Evolutionary conservation across 1,284 basidiomycete genomes (phyloP).

Genomic region (Sanghuangporus baumii): DNA sequence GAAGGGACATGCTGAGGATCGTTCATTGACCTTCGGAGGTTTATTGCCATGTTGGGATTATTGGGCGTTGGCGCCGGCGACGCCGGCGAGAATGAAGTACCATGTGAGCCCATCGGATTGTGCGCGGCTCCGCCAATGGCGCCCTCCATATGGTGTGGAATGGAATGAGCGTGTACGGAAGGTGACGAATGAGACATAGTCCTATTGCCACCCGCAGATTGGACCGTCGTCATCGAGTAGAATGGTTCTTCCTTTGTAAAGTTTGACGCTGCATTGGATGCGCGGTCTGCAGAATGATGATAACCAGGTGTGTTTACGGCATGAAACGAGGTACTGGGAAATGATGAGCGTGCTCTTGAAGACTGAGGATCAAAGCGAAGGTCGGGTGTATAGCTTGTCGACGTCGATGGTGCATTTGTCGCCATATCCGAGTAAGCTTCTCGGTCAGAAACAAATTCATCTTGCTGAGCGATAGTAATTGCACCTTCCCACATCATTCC

Average conservation of each 20-base stretch:
- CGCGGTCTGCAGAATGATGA: conserved; percentile 7
- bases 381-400: conserved; percentile 10
- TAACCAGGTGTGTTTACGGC: conserved; percentile 1
- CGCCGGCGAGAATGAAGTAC: neutral
- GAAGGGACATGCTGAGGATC: conserved; percentile 15
- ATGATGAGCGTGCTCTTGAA: conserved; percentile 4
- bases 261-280: conserved; percentile 6
- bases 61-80: neutral
- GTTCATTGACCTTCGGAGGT: conserved; percentile 14
- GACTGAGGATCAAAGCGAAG: conserved; percentile 11
- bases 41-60: conserved; percentile 7
- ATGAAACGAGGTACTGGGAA: conserved; percentile 4
- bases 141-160: conserved; percentile 5
- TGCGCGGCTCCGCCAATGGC: conserved; percentile 4
- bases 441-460: conserved; percentile 9
- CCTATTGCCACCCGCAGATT: neutral
- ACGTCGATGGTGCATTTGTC: neutral
- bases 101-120: conserved; percentile 6
- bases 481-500: conserved; percentile 9
- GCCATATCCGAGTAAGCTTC: neutral
- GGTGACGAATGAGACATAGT: conserved; percentile 5
- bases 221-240: conserved; percentile 1
- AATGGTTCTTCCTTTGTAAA: conserved; percentile 10
- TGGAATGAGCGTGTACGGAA: conserved; percentile 1
- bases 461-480: conserved; percentile 5